These are phyloP conservation scores for Bryum argenteum DNA, from an alignment of 225 moss, liverwort and hornwort species.

Conservation along the genomic window DNA sequence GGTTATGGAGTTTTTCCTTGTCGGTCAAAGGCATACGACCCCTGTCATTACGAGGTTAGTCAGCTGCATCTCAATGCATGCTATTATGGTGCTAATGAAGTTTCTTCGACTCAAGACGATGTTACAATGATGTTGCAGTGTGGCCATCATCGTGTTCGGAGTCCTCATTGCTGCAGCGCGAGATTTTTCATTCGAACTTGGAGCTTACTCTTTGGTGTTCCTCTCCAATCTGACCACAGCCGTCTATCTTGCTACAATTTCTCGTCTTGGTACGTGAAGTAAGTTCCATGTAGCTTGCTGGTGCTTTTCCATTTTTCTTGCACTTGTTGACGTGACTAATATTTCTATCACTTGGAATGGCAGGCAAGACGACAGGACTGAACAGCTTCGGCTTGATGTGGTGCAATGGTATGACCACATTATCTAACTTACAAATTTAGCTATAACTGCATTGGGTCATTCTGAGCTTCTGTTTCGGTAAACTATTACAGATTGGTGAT, in stretches of 20 bases:
- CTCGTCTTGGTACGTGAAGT: constrained; percentile 87
- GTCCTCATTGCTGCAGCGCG: constrained; percentile 88
- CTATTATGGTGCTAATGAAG: not conserved
- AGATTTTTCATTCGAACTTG: constrained; percentile 81
- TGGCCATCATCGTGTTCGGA: constrained; percentile 87
- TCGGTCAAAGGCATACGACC: constrained; percentile 78
- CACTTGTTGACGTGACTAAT: constrained; percentile 15
- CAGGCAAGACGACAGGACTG: constrained; percentile 91
- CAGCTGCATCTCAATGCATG: constrained; percentile 13
- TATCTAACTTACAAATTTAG: not conserved
- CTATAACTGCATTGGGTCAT: not conserved
- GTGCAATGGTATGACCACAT: constrained; percentile 75
- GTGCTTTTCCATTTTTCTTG: constrained; percentile 8
- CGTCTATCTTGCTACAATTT: constrained; percentile 88
- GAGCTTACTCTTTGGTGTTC: constrained; percentile 81
- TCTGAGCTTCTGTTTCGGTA: not conserved
- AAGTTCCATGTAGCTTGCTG: constrained; percentile 44
- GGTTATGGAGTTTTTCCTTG: constrained; percentile 84
- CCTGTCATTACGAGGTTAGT: constrained; percentile 84
- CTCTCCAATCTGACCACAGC: constrained; percentile 95
- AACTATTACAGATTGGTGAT: constrained; percentile 12
- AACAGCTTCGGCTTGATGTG: constrained; percentile 99
- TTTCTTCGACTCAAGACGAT: not conserved
- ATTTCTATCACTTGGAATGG: constrained; percentile 21
- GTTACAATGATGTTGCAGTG: constrained; percentile 54